phyloP scores from a whole-genome alignment of 805 yeast species.

The Candida saitoana region DNA sequence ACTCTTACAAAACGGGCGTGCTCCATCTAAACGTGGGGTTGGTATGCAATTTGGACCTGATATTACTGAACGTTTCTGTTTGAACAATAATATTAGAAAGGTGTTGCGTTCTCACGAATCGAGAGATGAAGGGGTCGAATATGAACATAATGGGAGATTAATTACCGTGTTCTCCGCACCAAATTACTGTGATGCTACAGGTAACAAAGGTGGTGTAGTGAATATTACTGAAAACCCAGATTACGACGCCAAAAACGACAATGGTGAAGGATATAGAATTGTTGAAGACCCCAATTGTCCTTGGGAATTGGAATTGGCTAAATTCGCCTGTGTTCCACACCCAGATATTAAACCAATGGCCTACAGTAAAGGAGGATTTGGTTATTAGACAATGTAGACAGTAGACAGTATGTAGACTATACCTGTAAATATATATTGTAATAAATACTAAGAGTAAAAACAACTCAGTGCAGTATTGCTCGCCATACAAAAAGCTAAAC shows the following conservation, averaged over 20 bases:
- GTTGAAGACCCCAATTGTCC: conserved; percentile 38
- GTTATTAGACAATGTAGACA: conserved; percentile 36
- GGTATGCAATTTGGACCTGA: conserved; percentile 98
- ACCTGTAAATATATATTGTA: conserved; percentile 1
- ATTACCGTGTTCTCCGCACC: conserved; percentile 98
- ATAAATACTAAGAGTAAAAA: not conserved
- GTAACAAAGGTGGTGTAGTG: conserved; percentile 86
- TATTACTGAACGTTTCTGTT: conserved; percentile 75
- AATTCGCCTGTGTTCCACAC: conserved; percentile 80
- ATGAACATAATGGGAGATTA: conserved; percentile 80
- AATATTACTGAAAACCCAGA: conserved; percentile 52
- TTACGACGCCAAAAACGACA: conserved; percentile 39
- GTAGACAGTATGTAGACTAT: conserved; percentile 29
- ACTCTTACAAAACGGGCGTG: conserved; percentile 67
- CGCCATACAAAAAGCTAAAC: too few relatives aligned
- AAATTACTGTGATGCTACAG: conserved; percentile 90
- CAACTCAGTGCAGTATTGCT: conserved; percentile 1
- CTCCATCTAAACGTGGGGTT: conserved; percentile 89
- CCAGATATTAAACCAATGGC: conserved; percentile 96
- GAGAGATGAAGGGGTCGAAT: conserved; percentile 83
- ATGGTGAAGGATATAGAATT: conserved; percentile 39
- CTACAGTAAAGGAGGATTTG: conserved; percentile 50
- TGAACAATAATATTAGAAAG: conserved; percentile 65
- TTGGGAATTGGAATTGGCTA: conserved; percentile 48
- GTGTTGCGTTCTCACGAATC: conserved; percentile 94